Percentiles rank a stretch among this genome's conserved stretches.
These are phyloP conservation scores for Russula abietina DNA, from an alignment of 768 basidiomycete genomes.

Conservation along the genomic window DNA sequence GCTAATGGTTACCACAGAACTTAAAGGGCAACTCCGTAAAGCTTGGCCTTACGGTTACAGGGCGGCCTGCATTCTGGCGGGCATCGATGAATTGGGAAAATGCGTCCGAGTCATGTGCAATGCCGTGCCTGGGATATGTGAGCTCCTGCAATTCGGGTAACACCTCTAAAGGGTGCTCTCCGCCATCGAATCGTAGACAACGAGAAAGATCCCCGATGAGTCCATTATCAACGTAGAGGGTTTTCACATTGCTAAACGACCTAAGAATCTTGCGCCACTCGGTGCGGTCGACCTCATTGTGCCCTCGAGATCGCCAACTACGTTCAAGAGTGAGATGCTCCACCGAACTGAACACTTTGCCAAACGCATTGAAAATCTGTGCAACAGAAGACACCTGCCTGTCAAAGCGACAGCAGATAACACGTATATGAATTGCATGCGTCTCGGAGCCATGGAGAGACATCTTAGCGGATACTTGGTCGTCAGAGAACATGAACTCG, in stretches of 20 bases:
- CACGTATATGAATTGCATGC: not conserved
- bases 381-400: not conserved
- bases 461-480: not conserved
- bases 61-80: not conserved
- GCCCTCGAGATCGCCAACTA: accelerated
- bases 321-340: not conserved
- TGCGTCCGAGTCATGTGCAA: not conserved
- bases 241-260: not conserved
- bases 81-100: not conserved
- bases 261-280: not conserved
- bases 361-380: not conserved
- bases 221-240: not conserved
- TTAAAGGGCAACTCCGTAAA: too few relatives aligned
- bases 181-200: not conserved
- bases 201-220: not conserved
- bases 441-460: too few relatives aligned
- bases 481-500: not conserved
- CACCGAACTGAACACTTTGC: not conserved
- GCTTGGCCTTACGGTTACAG: not conserved
- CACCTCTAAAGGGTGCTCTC: not conserved
- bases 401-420: not conserved
- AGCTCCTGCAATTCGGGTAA: not conserved
- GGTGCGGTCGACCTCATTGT: not conserved
- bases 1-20: too few relatives aligned
- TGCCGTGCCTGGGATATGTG: not conserved